Evolutionary conservation across 805 yeast genomes (phyloP).

Genomic region (Barnettozyma salicaria): DNA sequence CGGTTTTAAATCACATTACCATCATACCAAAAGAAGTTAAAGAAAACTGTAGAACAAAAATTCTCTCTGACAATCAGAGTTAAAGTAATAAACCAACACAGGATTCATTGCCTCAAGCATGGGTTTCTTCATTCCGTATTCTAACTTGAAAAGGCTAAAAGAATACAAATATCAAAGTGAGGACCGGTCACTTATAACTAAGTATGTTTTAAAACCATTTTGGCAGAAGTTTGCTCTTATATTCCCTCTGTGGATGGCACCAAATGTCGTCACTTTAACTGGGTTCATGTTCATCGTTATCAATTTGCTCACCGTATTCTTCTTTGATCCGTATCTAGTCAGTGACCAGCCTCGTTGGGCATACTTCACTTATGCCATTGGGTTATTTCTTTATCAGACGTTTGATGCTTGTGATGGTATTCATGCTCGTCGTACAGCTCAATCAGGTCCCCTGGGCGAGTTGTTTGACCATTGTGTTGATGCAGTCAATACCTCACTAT

Average conservation of each 20-base stretch:
- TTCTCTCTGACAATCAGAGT: too few relatives aligned
- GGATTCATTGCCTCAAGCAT: constrained; percentile 29
- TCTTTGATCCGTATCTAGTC: constrained; percentile 64
- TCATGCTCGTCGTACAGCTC: constrained; percentile 94
- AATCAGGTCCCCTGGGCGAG: constrained; percentile 91
- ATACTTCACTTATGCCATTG: constrained; percentile 69
- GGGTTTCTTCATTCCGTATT: constrained; percentile 61
- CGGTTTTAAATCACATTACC: too few relatives aligned
- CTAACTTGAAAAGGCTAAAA: constrained; percentile 45
- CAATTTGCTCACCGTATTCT: constrained; percentile 59
- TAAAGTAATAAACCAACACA: background rate
- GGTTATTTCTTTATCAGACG: constrained; percentile 86
- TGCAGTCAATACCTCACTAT: constrained; percentile 73
- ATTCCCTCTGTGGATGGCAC: constrained; percentile 88
- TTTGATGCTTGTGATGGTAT: constrained; percentile 95
- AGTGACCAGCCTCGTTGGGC: constrained; percentile 66
- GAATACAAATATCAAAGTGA: constrained; percentile 57
- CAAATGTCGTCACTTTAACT: constrained; percentile 77
- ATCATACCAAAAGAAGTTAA: too few relatives aligned
- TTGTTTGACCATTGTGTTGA: constrained; percentile 86
- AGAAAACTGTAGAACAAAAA: too few relatives aligned
- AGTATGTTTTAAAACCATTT: constrained; percentile 71
- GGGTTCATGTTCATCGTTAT: constrained; percentile 70
- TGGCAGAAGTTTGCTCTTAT: constrained; percentile 68
- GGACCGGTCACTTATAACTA: constrained; percentile 75